Evolutionary conservation across 208 protist genomes (phyloP), one percentile per base, ranked within the genome.

Genomic region (Acanthamoeba comandoni): DNA sequence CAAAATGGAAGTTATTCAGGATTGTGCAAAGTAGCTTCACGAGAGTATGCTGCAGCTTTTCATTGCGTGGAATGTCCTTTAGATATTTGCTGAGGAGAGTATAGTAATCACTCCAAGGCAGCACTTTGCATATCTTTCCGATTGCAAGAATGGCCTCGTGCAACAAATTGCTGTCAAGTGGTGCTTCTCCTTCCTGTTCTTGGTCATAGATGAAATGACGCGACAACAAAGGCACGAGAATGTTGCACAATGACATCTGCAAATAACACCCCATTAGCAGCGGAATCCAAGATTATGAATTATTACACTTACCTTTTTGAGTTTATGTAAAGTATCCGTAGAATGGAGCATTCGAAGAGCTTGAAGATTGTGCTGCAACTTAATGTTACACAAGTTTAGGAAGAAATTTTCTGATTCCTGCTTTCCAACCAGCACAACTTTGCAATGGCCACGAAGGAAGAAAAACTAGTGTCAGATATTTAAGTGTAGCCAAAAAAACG

Each of bases 141-240:
- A 65, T 24, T 49, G 26, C 22, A 31, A 22, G 22, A 77, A 19
- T 39, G n/a, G 31, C 73, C 9, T 90, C 82, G 82, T 90, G 31
- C 39, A 75, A 53, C 26, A 90, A 77, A 49, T 90, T 90, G 31
- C 64, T 53, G 82, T 90, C 82, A 15, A 90, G 15, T 43, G 35
- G 35, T 13, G 43, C 26, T 29, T 65, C 58, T 29, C 58, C 58
- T 26, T 65, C 58, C 22, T 65, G 2, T 22, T 29, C 24, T 65
- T 43, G 35, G 35, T 43, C 35, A 43, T 43, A 43, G 35, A 43
- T 43, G 35, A 43, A 43, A 43, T 43, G 35, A 43, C 35, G 35
- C 35, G 35, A 43, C 35, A 43, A 43, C 35, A 43, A 43, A 43
- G 35, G 35, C 35, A 43, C 35, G 35, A 43, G 35, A 43, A 43